Percentiles rank a stretch among this genome's conserved stretches.
These are phyloP conservation scores for Crithidia fasciculata DNA, from an alignment of 208 protist species.

Conservation along the genomic window DNA sequence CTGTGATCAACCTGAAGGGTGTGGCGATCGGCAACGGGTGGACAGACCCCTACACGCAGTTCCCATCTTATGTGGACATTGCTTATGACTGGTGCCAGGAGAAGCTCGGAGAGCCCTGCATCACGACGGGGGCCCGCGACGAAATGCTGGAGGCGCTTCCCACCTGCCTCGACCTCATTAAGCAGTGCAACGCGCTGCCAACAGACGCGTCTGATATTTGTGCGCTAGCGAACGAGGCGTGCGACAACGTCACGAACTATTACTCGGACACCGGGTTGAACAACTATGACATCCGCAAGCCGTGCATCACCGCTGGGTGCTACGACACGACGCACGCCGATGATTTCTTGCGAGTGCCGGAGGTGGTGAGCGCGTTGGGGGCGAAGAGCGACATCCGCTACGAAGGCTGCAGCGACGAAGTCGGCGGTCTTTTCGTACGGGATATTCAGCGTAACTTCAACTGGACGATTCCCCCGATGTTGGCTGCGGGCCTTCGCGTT, in stretches of 20 bases:
- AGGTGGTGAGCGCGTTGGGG: conserved; percentile 64
- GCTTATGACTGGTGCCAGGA: conserved; percentile 65
- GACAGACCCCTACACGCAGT: conserved; percentile 80
- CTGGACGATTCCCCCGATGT: conserved; percentile 53
- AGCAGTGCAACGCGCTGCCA: conserved; percentile 23
- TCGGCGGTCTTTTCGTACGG: conserved; percentile 45
- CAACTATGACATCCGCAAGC: conserved; percentile 82
- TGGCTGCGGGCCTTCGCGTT: conserved; percentile 67
- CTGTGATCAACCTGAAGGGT: conserved; percentile 56
- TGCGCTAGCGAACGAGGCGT: neutral
- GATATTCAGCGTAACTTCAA: conserved; percentile 83
- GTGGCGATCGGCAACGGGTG: conserved; percentile 89
- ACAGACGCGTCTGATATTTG: neutral
- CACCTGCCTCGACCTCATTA: conserved; percentile 47
- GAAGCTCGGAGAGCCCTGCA: conserved; percentile 43
- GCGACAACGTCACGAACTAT: neutral
- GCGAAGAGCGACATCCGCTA: conserved; percentile 46
- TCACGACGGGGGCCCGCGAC: conserved; percentile 40
- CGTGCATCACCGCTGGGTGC: conserved; percentile 67
- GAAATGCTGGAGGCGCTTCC: conserved; percentile 46
- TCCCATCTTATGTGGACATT: conserved; percentile 58
- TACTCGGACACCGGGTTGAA: conserved; percentile 39
- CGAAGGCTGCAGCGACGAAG: conserved; percentile 66
- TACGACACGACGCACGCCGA: conserved; percentile 71
- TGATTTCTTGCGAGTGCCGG: conserved; percentile 54